A percentile compares a stretch with the other conserved stretches of the same genome.
These are phyloP conservation scores for Tylopilus balloui DNA, from an alignment of 768 basidiomycete species.

Conservation along the genomic window DNA sequence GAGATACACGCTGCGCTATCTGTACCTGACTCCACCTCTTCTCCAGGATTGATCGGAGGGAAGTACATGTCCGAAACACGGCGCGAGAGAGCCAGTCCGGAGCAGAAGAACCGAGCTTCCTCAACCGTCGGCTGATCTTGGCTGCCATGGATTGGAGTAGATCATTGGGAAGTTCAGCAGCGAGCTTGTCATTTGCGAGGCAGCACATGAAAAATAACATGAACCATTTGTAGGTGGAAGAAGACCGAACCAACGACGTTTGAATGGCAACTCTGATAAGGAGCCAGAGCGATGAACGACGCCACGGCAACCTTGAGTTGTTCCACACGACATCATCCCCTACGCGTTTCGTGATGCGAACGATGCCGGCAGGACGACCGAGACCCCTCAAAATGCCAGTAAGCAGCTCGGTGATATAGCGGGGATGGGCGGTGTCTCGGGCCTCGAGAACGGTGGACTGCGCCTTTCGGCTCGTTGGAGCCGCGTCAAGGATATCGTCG, in stretches of 20 bases:
- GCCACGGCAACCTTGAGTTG: slow-evolving; percentile 39
- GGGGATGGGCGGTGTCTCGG: slow-evolving; percentile 40
- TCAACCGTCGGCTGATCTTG: slow-evolving; percentile 25
- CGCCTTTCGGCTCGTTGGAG: slow-evolving; percentile 37
- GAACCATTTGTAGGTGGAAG: slow-evolving; percentile 31
- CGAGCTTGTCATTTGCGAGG: slow-evolving; percentile 10
- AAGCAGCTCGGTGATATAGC: slow-evolving; percentile 47
- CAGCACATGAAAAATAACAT: slow-evolving; percentile 29
- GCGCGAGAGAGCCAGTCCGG: slow-evolving; percentile 34
- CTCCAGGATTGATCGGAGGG: slow-evolving; percentile 23
- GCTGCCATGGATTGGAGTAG: slow-evolving; percentile 27
- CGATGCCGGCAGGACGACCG: slow-evolving; percentile 27
- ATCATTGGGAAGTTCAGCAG: slow-evolving; percentile 18
- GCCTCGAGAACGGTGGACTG: slow-evolving; percentile 32
- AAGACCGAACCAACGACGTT: slow-evolving; percentile 28
- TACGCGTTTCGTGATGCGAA: slow-evolving; percentile 39
- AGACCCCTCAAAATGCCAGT: slow-evolving; percentile 43
- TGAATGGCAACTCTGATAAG: slow-evolving; percentile 44
- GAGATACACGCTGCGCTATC: slow-evolving; percentile 23
- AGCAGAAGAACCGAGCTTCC: slow-evolving; percentile 23
- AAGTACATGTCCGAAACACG: slow-evolving; percentile 34
- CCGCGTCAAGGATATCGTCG: slow-evolving; percentile 31
- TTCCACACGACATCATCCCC: slow-evolving; percentile 46
- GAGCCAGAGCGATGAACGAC: slow-evolving; percentile 49
- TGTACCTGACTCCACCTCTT: slow-evolving; percentile 35